Base-by-base conservation (phyloP, 2,329 filamentous ascomycete genomes). In the Exophiala alcalophila region DNA sequence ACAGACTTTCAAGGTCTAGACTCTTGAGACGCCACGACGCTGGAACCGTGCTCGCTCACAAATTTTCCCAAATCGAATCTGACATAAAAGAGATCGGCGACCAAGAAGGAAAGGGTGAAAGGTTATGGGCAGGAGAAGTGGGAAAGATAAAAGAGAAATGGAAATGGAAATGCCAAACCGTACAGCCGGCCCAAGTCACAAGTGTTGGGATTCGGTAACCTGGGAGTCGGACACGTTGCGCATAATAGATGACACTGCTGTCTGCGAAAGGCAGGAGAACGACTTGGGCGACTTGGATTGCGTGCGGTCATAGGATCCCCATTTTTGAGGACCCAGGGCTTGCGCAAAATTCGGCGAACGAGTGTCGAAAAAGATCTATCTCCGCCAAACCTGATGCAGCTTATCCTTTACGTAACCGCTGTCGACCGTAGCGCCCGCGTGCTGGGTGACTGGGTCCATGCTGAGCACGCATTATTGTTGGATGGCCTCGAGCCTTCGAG, bases 371-470 rank as follows among this genome's bases (percentile, higher is more conserved):
- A 37, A 47, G 27, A 37, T 45, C 37, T 44, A 41, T 44, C 38
- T 46, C 40, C 46, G 44, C 38, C 47, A 53, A 44, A 44, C 44
- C 41, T 42, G 45, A 49, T 44, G 48, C 40, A 44, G 40, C 45
- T 50, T 62, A 62, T 63, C 34, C 61, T 65, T 67, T 67, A 67
- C 64, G 64, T 67, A 67, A 67, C 63, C 62, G 54, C 57, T 48
- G 50, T 55, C 26, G 26, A 41, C n/a, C n/a, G 40, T 44, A 33
- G 52, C 42, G 49, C 52, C 56, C 54, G 55, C 53, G 53, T 55
- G 57, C 54, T 23, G 59, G 59, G 40, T 36, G 54, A 56, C 54
- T 23, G 59, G 59, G 40, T 36, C 49, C 42, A 43, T 34, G 34
- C 32, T 42, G 35, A 45, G 47, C 41, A 45, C 37, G 38, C 47